Base-by-base conservation (phyloP, 805 yeast genomes). In the Yamadazyma phyllophila region DNA sequence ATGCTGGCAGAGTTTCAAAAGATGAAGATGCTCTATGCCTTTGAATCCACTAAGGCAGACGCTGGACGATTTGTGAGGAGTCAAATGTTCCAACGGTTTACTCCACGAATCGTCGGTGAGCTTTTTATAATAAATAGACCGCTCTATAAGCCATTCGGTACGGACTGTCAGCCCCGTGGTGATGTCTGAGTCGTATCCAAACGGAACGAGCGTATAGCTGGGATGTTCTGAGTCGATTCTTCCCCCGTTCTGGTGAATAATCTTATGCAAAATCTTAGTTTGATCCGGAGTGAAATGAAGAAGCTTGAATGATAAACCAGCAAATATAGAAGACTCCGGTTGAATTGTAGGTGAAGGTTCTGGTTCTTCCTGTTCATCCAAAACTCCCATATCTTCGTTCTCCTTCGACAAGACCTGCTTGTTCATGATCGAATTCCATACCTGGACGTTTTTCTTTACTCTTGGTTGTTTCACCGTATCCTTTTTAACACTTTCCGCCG, bases 131-230 rank as follows among this genome's bases (percentile, higher is more conserved):
- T 76, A 83, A 16, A 88, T 68, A 17, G 86, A 78, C 47, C 96
- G 67, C 62, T 88, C 96, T 10, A 89, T 65, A 52, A 83, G 83
- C 86, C 92, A 88, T 61, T 89, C 96, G 0, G 96, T 88, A 2
- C 81, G 77, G 0, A 82, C 50, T 13, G 4, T 31, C 13, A 10
- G 13, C 20, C 38, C 38, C 2, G 32, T 16, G 9, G 12, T 13
- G 6, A 17, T 34, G 17, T 13, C 36, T 2, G 44, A 36, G n/a
- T 33, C 8, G 7, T 30, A 8, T 16, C 51, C 53, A 44, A 51
- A 48, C n/a, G 54, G 54, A 7, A 48, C 41, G 12, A 51, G 41
- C n/a, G 16, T 36, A 34, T 45, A 51, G 24, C 20, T 33, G 10
- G 44, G 32, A 5, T 11, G n/a, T 11, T 17, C 34, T 2, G 20